These are phyloP conservation scores for Myochromella boudieri DNA, from an alignment of 768 basidiomycete species.

Conservation along the genomic window DNA sequence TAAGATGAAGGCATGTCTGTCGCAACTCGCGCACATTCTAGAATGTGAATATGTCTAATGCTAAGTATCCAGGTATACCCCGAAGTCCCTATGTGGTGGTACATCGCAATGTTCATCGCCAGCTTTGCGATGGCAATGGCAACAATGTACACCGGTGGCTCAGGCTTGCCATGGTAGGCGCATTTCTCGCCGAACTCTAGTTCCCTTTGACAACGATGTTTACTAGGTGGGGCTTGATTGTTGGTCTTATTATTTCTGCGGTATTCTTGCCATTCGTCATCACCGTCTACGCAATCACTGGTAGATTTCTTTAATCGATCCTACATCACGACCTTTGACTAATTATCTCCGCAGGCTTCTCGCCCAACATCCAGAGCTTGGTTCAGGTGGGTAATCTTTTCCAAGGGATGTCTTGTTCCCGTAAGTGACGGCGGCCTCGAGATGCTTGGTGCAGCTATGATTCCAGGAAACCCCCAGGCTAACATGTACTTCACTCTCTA, in stretches of 20 bases:
- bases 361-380: slow-evolving; percentile 34
- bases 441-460: slow-evolving; percentile 50
- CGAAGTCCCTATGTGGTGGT: slow-evolving; percentile 55
- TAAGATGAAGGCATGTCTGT: slow-evolving; percentile 46
- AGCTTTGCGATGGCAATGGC: slow-evolving; percentile 54
- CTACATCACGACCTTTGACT: no score
- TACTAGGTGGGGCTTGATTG: slow-evolving; percentile 51
- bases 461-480: slow-evolving; percentile 48
- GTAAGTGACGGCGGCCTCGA: slow-evolving; percentile 18
- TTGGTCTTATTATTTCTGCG: slow-evolving; percentile 50
- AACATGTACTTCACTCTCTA: slow-evolving; percentile 49
- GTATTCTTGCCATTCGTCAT: slow-evolving; percentile 53
- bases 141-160: slow-evolving; percentile 50
- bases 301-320: slow-evolving; percentile 23
- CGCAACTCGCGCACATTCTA: no score
- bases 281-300: slow-evolving; percentile 54
- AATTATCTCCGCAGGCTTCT: slow-evolving; percentile 27
- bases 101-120: slow-evolving; percentile 38
- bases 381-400: slow-evolving; percentile 23
- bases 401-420: neutral
- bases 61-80: slow-evolving; percentile 21
- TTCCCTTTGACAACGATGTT: no score
- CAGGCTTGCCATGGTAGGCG: slow-evolving; percentile 55
- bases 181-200: neutral
- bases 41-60: neutral